Evolutionary conservation across 441 rosid species (phyloP), one percentile per base, ranked within the genome.

Genomic region (Aleurites moluccanus): DNA sequence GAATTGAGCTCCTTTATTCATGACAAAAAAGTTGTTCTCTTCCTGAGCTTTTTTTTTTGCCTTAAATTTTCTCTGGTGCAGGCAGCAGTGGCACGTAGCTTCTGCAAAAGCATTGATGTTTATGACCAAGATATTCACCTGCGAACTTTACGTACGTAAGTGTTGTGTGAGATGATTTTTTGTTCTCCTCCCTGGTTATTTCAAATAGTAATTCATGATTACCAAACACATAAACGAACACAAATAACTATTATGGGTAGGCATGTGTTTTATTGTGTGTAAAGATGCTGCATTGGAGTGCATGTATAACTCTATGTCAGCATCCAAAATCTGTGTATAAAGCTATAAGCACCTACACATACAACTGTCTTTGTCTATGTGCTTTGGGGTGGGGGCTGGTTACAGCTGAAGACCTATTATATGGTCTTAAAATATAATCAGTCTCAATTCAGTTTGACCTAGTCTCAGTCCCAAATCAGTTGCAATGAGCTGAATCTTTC

Each of bases 51-150:
- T 69, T 38, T 11, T 27, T 70, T 67, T 6, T 67, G 2, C 11
- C 74, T 63, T 28, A 30, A 27, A 21, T 56, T 35, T 28, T 80
- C 60, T 38, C 27, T 42, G 63, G 75, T 78, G 66, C 84, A 88
- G 95, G 89, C 85, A 50, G 91, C 89, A 55, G 89, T 90, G 55
- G 90, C 92, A 13, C 85, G 76, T 52, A 86, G 88, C 85, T 90
- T 87, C 64, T 78, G 84, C 85, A 87, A 81, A 80, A 86, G 85
- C 77, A 62, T 88, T 67, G 91, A 88, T 77, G 80, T 90, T 59
- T 90, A 90, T 80, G 95, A 90, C 79, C 92, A 90, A 79, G 95
- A 90, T 79, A 90, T 89, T 72, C 89, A 86, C 80, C 83, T 88
- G 66, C 84, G 79, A 47, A 85, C 92, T 62, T 60, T 88, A 40